These are phyloP conservation scores for Anthoceros angustus DNA, from an alignment of 225 moss, liverwort and hornwort genomes.

Conservation along the genomic window DNA sequence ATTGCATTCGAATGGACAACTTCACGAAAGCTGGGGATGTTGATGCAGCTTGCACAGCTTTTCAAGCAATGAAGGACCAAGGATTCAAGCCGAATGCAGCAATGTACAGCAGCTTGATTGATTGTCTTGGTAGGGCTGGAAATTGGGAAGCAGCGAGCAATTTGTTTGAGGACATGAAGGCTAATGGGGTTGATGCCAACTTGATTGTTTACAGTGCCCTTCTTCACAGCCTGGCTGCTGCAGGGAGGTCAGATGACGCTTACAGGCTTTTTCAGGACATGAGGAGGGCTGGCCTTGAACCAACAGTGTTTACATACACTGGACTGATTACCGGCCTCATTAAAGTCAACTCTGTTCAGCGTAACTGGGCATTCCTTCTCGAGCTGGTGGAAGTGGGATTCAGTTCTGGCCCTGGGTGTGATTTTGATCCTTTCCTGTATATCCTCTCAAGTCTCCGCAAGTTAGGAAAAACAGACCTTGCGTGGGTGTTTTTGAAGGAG, in stretches of 20 bases:
- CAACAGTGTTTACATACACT: neutral
- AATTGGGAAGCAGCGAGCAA: neutral
- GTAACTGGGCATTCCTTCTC: neutral
- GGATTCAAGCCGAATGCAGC: neutral
- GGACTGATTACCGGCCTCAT: neutral
- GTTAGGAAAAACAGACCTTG: neutral
- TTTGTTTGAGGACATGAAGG: neutral
- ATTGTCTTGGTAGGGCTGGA: conserved; percentile 1
- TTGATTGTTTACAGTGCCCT: neutral
- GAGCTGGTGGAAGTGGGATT: neutral
- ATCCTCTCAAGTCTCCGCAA: neutral
- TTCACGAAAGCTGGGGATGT: neutral
- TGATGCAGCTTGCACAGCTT: conserved; percentile 1
- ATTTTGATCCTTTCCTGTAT: neutral
- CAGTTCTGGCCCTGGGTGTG: neutral
- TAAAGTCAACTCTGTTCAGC: neutral
- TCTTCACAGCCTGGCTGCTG: conserved; percentile 4
- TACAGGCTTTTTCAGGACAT: neutral
- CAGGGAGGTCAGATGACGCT: neutral
- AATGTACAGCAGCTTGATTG: neutral
- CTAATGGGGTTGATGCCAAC: neutral
- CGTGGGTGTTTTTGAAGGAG: neutral
- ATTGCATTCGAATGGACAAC: neutral
- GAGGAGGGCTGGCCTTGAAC: neutral
- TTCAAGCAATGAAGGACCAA: neutral